Evolutionary conservation across 352 stramenopile genomes (phyloP).

Genomic region (Halophytophthora batemanensis): DNA sequence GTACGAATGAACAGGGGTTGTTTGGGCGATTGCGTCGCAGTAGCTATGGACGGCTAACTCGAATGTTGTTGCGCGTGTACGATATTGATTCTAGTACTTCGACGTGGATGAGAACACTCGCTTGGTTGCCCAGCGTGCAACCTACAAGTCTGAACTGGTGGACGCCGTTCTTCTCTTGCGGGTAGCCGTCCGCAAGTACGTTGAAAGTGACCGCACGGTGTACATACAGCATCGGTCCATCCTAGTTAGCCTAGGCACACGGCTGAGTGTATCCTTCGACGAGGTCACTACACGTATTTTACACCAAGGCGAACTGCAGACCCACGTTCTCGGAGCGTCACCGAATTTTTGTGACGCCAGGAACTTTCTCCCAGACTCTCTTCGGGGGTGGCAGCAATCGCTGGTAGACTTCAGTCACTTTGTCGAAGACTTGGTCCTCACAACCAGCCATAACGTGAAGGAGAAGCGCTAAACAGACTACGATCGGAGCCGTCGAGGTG

Average conservation of each 20-base stretch:
- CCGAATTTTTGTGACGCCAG: slow-evolving; percentile 7
- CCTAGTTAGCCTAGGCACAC: slow-evolving; percentile 2
- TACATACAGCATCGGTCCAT: slow-evolving; percentile 12
- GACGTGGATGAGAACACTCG: slow-evolving; percentile 12
- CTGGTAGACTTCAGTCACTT: slow-evolving; percentile 17
- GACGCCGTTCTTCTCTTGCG: slow-evolving; percentile 17
- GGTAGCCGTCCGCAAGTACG: slow-evolving; percentile 13
- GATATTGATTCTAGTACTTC: slow-evolving; percentile 4
- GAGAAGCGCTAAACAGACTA: too few relatives aligned
- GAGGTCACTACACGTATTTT: slow-evolving; percentile 14
- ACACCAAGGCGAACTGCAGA: slow-evolving; percentile 8
- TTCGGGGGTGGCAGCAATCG: slow-evolving; percentile 10
- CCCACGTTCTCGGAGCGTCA: slow-evolving; percentile 16
- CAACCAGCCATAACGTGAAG: not conserved
- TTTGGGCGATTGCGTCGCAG: not conserved
- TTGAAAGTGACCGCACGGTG: slow-evolving; percentile 5
- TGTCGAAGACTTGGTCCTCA: slow-evolving; percentile 17
- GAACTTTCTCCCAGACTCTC: slow-evolving; percentile 8
- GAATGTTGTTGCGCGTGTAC: not conserved
- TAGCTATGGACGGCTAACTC: not conserved
- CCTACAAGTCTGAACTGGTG: not conserved
- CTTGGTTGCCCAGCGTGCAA: slow-evolving; percentile 9
- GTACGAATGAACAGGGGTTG: slow-evolving; percentile 1
- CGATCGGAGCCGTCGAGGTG: too few relatives aligned
- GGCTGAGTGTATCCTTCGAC: slow-evolving; percentile 10